These are phyloP conservation scores for Xylaria sp. DNA, from an alignment of 2,329 filamentous ascomycete genomes.

Conservation along the genomic window DNA sequence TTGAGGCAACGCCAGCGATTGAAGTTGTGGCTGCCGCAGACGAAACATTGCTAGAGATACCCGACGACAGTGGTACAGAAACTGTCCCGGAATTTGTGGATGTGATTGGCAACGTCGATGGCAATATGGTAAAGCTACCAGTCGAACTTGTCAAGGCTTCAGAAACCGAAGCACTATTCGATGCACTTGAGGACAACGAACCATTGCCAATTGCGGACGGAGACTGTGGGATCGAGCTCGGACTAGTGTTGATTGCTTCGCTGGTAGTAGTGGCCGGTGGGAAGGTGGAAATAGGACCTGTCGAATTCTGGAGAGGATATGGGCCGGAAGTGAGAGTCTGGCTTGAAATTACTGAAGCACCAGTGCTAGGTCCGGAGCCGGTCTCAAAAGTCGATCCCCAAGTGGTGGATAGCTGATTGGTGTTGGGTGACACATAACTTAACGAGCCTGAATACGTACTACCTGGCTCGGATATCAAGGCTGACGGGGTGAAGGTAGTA, in stretches of 20 bases:
- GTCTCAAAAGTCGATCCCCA: slow-evolving; percentile 21
- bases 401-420: slow-evolving; percentile 20
- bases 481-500: background rate
- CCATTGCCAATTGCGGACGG: slow-evolving; percentile 1
- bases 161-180: slow-evolving; percentile 14
- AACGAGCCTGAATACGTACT: slow-evolving; percentile 9
- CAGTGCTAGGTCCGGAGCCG: slow-evolving; percentile 7
- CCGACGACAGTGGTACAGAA: background rate
- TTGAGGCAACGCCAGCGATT: background rate
- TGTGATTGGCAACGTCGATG: background rate
- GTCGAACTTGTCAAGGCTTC: slow-evolving; percentile 16
- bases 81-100: slow-evolving; percentile 6
- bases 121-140: slow-evolving; percentile 15
- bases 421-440: slow-evolving; percentile 10
- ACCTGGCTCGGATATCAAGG: slow-evolving; percentile 7
- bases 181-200: background rate
- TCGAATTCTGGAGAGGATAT: slow-evolving; percentile 26
- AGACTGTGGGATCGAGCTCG: background rate
- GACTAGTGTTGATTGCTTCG: slow-evolving; percentile 2
- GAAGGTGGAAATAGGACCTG: background rate
- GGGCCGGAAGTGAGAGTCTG: slow-evolving; percentile 19
- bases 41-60: slow-evolving; percentile 3
- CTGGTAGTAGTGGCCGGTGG: slow-evolving; percentile 17
- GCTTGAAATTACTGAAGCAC: slow-evolving; percentile 7
- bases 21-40: background rate